Evolutionary conservation across 257 asterid genomes (phyloP), one percentile per base, ranked within the genome.

Genomic region (Jaltomata sinuosa): DNA sequence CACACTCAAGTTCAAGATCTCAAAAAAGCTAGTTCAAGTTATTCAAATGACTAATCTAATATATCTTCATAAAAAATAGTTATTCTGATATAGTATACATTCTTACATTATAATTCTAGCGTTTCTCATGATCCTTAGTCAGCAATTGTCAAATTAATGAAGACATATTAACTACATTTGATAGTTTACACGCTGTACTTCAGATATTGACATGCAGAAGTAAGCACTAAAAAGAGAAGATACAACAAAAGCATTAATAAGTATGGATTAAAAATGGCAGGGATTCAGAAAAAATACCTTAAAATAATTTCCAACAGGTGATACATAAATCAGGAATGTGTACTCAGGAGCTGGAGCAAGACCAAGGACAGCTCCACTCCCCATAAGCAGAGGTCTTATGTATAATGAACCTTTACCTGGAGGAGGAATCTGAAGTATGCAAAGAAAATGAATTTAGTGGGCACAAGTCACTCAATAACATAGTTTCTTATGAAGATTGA

Each of bases 281-380:
- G 42, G 27, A 49, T 27, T 18, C 8, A 65, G 62, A 50, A 31
- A 27, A 76, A 68, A 68, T 88, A 97, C 99, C 99, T 97, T 95
- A 88, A 97, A 97, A 81, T 95, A 97, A 89, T 95, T 97, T 38
- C 99, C 99, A 34, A 97, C 99, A 0, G 99, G 99, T 11, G 99
- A 92, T 84, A 97, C 99, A 86, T 94, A 97, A 84, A 95, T 94
- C 87, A 97, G 87, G 84, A 95, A 95, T 77, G 99, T 97, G 88
- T 97, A 94, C 87, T 95, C 99, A 1, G 99, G 98, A 86, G 99
- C 94, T 34, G 99, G 99, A 87, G 99, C 97, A 86, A 97, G 97
- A 82, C 99, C 99, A 38, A 97, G 95, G 87, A 95, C 97, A 79
- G 99, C 94, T 71, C 99, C 99, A 88, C 97, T 97, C 74, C 99